These are phyloP conservation scores for Colletotrichum tamarilloi DNA, from an alignment of 2,329 filamentous ascomycete species.

Conservation along the genomic window DNA sequence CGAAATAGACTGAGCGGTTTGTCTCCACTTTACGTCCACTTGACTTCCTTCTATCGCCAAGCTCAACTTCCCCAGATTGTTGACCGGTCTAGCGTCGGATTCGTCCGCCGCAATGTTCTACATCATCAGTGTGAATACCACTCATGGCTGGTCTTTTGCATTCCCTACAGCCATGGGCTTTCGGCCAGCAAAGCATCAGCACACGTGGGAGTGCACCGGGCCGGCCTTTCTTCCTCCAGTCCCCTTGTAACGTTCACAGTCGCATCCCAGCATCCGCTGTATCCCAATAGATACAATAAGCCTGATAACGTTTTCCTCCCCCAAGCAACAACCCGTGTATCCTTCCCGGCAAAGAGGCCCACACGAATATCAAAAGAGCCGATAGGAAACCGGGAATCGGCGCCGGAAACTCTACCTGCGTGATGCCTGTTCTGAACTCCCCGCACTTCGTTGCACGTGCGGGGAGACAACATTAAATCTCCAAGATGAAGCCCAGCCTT, in stretches of 20 bases:
- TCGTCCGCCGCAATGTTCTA: not conserved
- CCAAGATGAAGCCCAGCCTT: not conserved
- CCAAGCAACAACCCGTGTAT: not conserved
- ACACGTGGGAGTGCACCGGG: not conserved
- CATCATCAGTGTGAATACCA: not conserved
- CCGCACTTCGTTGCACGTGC: not conserved
- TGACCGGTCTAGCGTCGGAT: not conserved
- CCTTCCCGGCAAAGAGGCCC: not conserved
- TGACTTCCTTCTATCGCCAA: not conserved
- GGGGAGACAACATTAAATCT: conserved; percentile 2
- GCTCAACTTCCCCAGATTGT: not conserved
- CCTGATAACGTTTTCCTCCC: not conserved
- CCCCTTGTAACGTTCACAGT: not conserved
- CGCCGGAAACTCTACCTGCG: not conserved
- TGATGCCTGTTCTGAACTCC: not conserved
- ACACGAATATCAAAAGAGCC: not conserved
- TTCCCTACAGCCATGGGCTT: too few relatives aligned
- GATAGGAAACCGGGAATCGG: conserved; percentile 2
- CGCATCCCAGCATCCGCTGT: not conserved
- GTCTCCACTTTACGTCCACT: not conserved
- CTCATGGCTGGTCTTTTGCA: not conserved
- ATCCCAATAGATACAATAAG: not conserved
- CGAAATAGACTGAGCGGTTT: not conserved
- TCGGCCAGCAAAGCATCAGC: not conserved
- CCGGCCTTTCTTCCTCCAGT: not conserved